Conservation (phyloP, 495 filamentous ascomycete species). For the Penicillium turbatum region DNA sequence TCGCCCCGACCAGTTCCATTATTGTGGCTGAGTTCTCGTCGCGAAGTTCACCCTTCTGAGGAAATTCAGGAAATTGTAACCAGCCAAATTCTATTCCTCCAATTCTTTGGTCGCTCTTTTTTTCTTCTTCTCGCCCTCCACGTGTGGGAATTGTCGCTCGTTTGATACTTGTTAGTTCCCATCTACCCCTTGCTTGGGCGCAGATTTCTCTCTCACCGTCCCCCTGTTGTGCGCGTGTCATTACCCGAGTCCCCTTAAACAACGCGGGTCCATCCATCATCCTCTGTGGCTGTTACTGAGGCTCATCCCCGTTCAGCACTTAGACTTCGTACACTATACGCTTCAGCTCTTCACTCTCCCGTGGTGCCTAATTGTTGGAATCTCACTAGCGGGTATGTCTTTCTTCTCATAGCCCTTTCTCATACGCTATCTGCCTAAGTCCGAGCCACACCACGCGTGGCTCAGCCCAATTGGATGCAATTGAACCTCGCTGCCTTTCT, state of each 20-base stretch:
- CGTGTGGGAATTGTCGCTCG: background rate
- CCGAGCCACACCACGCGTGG: background rate
- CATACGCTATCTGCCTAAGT: background rate
- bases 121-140: background rate
- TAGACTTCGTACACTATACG: background rate
- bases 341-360: background rate
- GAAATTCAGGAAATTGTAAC: conserved; percentile 1
- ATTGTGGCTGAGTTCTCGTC: conserved; percentile 5
- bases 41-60: background rate
- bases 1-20: background rate
- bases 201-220: background rate
- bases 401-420: background rate
- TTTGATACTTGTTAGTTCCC: conserved; percentile 2
- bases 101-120: background rate
- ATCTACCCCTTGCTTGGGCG: conserved; percentile 4
- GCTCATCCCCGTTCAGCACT: background rate
- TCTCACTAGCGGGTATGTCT: background rate
- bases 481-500: background rate
- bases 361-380: background rate
- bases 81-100: conserved; percentile 3
- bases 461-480: background rate
- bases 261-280: background rate
- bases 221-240: background rate
- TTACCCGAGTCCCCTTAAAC: background rate
- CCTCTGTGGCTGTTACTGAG: conserved; percentile 1